Evolutionary conservation across 2,329 filamentous ascomycete genomes (phyloP), one percentile per base, ranked within the genome.

Genomic region (Thelonectria rubi): DNA sequence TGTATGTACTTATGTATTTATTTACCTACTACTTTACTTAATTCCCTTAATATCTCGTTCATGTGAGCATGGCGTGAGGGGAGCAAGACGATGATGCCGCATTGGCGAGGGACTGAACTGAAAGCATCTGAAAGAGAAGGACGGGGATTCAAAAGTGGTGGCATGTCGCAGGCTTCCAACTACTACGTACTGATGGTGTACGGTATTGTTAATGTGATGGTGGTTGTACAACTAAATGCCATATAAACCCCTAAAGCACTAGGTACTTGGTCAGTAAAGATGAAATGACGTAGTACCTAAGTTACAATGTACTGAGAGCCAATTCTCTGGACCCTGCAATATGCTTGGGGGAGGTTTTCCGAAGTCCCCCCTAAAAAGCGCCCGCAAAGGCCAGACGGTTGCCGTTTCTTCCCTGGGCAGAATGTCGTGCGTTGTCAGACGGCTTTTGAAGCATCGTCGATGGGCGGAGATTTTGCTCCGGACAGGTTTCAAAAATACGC

Each of bases 1-100:
- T 43, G 18, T 46, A 57, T 34, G 30, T 26, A 56, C 17, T n/a
- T n/a, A n/a, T n/a, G n/a, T n/a, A 49, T 46, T 30, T 60, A 60
- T 34, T 51, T 56, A 60, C 18, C 24, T 24, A 9, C 5, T 30
- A 30, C 26, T 30, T 30, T 30, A 30, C 26, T 30, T 37, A 37
- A 37, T 37, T 37, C 15, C 11, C 34, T 15, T 37, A 37, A 37
- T 37, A 5, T 30, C 26, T 30, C 6, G n/a, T n/a, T n/a, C n/a
- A n/a, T n/a, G n/a, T n/a, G n/a, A n/a, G 26, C 26, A 10, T 30
- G 26, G 26, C 26, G 26, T 5, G 10, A 10, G 10, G 6, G 26
- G 26, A 5, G 26, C 10, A 30, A 6, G 6, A 5, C 6, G 5
- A 30, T 30, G 26, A 10, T 5, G 26, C 10, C 26, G 26, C 5